Percentiles rank a stretch among this genome's conserved stretches.
Conservation (phyloP, 2,329 filamentous ascomycete species). For the Stagonosporopsis vannaccii region DNA sequence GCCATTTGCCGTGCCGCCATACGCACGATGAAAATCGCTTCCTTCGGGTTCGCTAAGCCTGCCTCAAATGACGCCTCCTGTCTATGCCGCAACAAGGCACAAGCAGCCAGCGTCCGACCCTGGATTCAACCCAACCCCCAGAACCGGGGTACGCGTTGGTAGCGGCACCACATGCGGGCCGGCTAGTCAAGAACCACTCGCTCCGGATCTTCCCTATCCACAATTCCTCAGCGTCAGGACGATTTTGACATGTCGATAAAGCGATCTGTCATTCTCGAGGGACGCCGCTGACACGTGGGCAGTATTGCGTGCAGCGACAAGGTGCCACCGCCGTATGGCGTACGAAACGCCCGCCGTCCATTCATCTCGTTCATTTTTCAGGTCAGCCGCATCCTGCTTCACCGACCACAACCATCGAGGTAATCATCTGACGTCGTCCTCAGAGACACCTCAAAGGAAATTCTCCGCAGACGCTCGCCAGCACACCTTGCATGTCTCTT, state of each 20-base stretch:
- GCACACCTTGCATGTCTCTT: constrained; percentile 20
- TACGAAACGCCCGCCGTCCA: constrained; percentile 12
- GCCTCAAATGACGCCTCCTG: constrained; percentile 3
- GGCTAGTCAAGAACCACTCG: constrained; percentile 11
- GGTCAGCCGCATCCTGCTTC: constrained; percentile 19
- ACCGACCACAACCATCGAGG: constrained; percentile 15
- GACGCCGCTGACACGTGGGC: constrained; percentile 29
- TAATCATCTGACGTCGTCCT: constrained; percentile 9
- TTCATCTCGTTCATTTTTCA: constrained; percentile 3
- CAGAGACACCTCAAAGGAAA: neutral
- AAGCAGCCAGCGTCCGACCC: neutral
- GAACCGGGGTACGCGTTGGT: constrained; percentile 3
- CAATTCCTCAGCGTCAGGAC: neutral
- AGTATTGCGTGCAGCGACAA: constrained; percentile 22
- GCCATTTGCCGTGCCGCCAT: constrained; percentile 18
- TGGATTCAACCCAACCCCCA: constrained; percentile 1
- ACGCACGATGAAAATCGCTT: constrained; percentile 14
- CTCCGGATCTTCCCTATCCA: constrained; percentile 10
- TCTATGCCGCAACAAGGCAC: neutral
- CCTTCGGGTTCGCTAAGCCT: constrained; percentile 6
- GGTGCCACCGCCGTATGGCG: constrained; percentile 22
- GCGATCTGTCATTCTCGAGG: constrained; percentile 21
- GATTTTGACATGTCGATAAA: constrained; percentile 2
- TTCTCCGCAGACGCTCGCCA: constrained; percentile 12
- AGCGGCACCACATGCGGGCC: constrained; percentile 20